A percentile compares a stretch with the other conserved stretches of the same genome.
These are phyloP conservation scores for Paramecium sexaurelia DNA, from an alignment of 73 alveolate species.

Conservation along the genomic window DNA sequence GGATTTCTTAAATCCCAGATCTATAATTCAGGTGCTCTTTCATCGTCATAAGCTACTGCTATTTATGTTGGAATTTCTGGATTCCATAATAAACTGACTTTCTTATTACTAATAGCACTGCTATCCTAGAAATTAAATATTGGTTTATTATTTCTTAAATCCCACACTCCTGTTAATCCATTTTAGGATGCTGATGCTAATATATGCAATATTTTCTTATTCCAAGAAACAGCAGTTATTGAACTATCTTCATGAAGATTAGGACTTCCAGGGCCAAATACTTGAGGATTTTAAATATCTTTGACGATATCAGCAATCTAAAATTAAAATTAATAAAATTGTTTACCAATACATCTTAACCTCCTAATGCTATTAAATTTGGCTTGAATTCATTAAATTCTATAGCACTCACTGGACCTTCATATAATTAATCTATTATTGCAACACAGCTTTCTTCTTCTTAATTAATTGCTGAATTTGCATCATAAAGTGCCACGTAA, in stretches of 20 bases:
- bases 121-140: constrained; percentile 75
- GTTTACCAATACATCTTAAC: constrained; percentile 79
- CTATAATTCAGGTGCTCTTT: constrained; percentile 74
- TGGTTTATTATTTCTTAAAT: constrained; percentile 79
- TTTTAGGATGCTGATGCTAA: constrained; percentile 87
- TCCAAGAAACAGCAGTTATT: constrained; percentile 86
- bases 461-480: constrained; percentile 15
- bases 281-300: constrained; percentile 70
- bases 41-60: constrained; percentile 84
- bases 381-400: constrained; percentile 87
- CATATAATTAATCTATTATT: constrained; percentile 23
- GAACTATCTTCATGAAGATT: constrained; percentile 74
- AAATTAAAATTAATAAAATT: background rate
- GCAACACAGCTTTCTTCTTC: constrained; percentile 26
- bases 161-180: constrained; percentile 89
- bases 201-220: constrained; percentile 83
- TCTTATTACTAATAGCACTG: constrained; percentile 65
- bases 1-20: constrained; percentile 93
- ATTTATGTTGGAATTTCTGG: constrained; percentile 89
- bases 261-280: constrained; percentile 79
- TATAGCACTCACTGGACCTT: constrained; percentile 74
- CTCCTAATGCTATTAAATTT: constrained; percentile 89
- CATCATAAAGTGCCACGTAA: constrained; percentile 20
- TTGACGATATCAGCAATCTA: constrained; percentile 77
- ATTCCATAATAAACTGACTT: constrained; percentile 83